Evolutionary conservation across 1,284 basidiomycete genomes (phyloP), one percentile per base, ranked within the genome.

Genomic region (Fistulina hepatica): DNA sequence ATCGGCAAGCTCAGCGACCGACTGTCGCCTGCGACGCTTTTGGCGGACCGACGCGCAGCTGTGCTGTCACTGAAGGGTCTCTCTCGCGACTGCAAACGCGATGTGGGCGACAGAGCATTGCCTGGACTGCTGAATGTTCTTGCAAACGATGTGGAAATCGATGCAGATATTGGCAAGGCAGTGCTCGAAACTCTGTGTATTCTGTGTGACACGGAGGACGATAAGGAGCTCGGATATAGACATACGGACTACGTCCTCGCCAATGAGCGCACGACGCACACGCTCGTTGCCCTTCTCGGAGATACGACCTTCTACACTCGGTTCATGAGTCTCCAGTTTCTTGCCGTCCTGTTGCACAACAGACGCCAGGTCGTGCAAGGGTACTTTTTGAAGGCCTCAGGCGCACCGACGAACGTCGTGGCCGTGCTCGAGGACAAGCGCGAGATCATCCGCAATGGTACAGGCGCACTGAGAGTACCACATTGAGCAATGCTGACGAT

Each of bases 31-130:
- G 76, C 82, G 2, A 81, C 85, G 0, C 73, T 86, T 23, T 76
- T 92, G 23, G 83, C 92, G 30, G 94, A 97, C 61, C 72, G 93
- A 48, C 75, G 90, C 36, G 93, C 93, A 13, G 85, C 93, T 0
- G 81, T 98, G 7, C 67, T 97, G 30, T 77, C 90, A 1, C 73
- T 98, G 49, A 97, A 97, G 57, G 92, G 92, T 11, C 75, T 97
- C 34, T 71, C 82, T 33, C 73, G 92, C 39, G 93, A 95, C 60
- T 91, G 86, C 68, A 92, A 86, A 56, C 69, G 76, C 43, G 88
- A 94, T 42, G 83, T 95, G 15, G 90, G 86, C 9, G 69, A 74
- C 45, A 67, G 70, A 36, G 82, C 88, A 2, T 65, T 97, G 11
- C 63, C 71, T 5, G 81, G 85, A 2, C 71, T 95, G 5, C 58